phyloP scores from a whole-genome alignment of 164 flowering plant genomes.

The Magnolia kwangsiensis region DNA sequence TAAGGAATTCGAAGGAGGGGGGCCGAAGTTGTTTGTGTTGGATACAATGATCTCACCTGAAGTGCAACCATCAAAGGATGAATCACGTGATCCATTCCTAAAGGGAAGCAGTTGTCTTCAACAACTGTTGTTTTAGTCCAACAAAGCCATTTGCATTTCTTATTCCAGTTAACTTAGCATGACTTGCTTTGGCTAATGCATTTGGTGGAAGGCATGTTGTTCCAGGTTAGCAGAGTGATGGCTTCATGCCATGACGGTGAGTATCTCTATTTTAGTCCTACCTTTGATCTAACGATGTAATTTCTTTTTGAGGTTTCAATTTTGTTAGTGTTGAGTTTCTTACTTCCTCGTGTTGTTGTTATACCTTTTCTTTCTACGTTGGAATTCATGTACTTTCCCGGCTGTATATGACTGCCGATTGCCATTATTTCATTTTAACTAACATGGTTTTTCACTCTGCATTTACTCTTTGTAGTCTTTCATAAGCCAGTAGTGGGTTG shows the following conservation, averaged over 20 bases:
- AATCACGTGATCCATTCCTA: background rate
- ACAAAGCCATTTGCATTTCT: no score
- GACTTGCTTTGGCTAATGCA: no score
- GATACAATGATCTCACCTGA: constrained; percentile 42
- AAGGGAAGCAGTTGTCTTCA: background rate
- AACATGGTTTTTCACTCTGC: background rate
- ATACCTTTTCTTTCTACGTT: background rate
- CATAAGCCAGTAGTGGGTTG: no score
- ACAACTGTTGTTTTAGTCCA: background rate
- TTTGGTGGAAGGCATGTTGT: background rate
- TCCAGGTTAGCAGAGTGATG: background rate
- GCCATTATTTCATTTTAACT: background rate
- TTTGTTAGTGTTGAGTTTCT: background rate
- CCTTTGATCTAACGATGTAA: background rate
- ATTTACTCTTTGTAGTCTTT: no score
- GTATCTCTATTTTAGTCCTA: background rate
- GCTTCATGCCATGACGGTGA: background rate
- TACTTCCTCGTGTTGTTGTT: background rate
- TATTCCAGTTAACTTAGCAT: no score
- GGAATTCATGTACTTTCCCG: background rate
- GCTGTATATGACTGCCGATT: background rate
- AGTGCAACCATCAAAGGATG: background rate
- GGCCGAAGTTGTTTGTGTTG: constrained; percentile 56
- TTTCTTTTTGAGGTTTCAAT: background rate
- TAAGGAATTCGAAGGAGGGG: constrained; percentile 51